Base-by-base conservation (phyloP, 176 grass and related monocot species). In the Rhynchospora tenuis region DNA sequence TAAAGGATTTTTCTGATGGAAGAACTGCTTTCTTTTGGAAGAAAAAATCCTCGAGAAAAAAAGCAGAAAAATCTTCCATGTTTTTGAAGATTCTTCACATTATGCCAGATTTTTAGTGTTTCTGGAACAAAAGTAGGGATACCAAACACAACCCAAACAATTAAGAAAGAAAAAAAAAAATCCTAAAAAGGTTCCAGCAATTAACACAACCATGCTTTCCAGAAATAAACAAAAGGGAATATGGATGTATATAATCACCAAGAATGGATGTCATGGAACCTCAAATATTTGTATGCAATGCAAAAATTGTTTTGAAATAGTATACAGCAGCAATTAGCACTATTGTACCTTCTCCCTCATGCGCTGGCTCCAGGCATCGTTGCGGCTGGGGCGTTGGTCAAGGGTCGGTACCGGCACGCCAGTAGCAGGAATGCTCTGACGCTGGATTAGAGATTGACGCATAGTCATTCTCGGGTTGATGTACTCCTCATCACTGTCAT, bases 341-440 rank as follows among this genome's bases (percentile, higher is more conserved):
- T 29, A 77, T 19, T 28, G 19, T 94, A 98, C 95, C 92, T 98
- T 98, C 79, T 98, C 95, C 48, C 95, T 90, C 92, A 98, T 98
- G 82, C 92, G 89, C 81, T 98, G 95, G 88, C 95, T 95, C 95
- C 95, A 98, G 0, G 91, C 92, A 88, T 93, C 95, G 17, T 86
- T 88, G 82, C 91, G 87, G 83, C 84, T 90, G 29, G 92, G 73
- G 14, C 89, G 92, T 73, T 94, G 90, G 79, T 98, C 95, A 80
- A 98, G 87, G 76, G 87, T 88, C 51, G 89, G 85, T 55, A 90
- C 92, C 5, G 92, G 95, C 71, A 93, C 92, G 16, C 95, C 91
- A 14, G 91, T 88, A 67, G 89, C 84, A 33, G 89, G 87, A 78
- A 61, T 46, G 73, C 84, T 88, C 85, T 93, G 95, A 69, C 89